Conservation (phyloP, 2,329 filamentous ascomycete species). For the Tolypocladium sp. region DNA sequence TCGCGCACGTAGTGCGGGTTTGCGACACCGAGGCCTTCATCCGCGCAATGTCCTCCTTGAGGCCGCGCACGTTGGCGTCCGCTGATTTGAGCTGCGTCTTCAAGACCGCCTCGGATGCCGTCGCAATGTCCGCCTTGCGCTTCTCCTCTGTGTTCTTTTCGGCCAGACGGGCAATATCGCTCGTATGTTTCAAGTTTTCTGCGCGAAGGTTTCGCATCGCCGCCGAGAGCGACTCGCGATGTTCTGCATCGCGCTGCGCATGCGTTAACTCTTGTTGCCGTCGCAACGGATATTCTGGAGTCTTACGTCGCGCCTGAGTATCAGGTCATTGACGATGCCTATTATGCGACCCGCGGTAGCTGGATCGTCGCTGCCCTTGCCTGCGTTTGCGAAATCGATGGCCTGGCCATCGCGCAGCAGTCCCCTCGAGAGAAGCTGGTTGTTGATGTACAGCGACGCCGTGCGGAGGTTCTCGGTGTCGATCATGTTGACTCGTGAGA, state of each 20-base stretch:
- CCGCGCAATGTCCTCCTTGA: slow-evolving; percentile 76
- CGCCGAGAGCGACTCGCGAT: slow-evolving; percentile 72
- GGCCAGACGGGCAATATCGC: slow-evolving; percentile 52
- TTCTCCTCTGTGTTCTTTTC: slow-evolving; percentile 46
- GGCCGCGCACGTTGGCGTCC: slow-evolving; percentile 62
- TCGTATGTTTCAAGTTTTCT: slow-evolving; percentile 64
- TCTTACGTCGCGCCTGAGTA: slow-evolving; percentile 75
- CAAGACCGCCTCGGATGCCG: slow-evolving; percentile 62
- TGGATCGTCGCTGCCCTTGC: slow-evolving; percentile 45
- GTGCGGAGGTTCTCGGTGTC: slow-evolving; percentile 55
- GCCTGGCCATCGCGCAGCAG: slow-evolving; percentile 57
- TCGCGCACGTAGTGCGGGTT: slow-evolving; percentile 77
- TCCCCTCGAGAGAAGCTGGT: slow-evolving; percentile 58
- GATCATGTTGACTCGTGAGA: slow-evolving; percentile 30
- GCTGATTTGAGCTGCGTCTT: slow-evolving; percentile 63
- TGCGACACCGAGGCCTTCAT: slow-evolving; percentile 75
- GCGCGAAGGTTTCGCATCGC: slow-evolving; percentile 69
- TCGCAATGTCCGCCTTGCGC: slow-evolving; percentile 46
- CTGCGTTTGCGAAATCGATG: slow-evolving; percentile 76
- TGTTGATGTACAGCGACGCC: slow-evolving; percentile 65
- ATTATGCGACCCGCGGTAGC: slow-evolving; percentile 80
- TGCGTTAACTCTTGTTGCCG: slow-evolving; percentile 5
- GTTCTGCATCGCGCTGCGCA: slow-evolving; percentile 72
- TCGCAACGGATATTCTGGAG: background rate
- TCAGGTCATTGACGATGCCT: slow-evolving; percentile 86